Evolutionary conservation across 2,329 filamentous ascomycete species (phyloP).

Genomic region (Cladosporium sp.): DNA sequence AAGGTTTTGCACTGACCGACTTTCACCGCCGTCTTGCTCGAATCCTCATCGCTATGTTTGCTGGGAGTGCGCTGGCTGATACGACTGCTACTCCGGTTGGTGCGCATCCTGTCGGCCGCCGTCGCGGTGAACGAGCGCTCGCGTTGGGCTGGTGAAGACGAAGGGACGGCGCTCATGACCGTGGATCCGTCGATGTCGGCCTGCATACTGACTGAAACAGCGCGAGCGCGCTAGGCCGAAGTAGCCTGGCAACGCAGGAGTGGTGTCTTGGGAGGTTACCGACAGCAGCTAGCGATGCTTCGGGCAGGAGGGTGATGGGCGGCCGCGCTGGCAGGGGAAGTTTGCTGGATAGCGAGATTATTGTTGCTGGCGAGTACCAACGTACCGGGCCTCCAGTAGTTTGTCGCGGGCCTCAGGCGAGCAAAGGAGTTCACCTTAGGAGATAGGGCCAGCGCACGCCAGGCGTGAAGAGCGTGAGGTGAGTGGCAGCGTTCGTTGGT

Average conservation of each 20-base stretch:
- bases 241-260: slow-evolving; percentile 12
- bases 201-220: slow-evolving; percentile 15
- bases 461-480: slow-evolving; percentile 3
- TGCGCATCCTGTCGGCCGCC: slow-evolving; percentile 20
- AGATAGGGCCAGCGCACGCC: not conserved
- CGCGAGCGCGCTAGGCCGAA: slow-evolving; percentile 13
- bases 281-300: not conserved
- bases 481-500: not conserved
- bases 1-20: slow-evolving; percentile 62
- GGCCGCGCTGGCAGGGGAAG: not conserved
- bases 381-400: not conserved
- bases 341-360: not conserved
- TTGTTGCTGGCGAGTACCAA: not conserved
- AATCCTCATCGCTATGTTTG: slow-evolving; percentile 82
- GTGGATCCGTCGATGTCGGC: slow-evolving; percentile 13
- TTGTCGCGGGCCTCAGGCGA: slow-evolving; percentile 2
- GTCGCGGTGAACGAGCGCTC: slow-evolving; percentile 10
- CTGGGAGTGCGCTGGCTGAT: slow-evolving; percentile 72
- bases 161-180: not conserved
- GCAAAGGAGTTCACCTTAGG: not conserved
- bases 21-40: slow-evolving; percentile 81
- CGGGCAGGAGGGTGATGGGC: not conserved
- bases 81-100: slow-evolving; percentile 67
- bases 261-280: slow-evolving; percentile 4
- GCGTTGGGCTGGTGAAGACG: not conserved